Conservation (phyloP, 2,329 filamentous ascomycete genomes). For the Trichoderma semiorbis region DNA sequence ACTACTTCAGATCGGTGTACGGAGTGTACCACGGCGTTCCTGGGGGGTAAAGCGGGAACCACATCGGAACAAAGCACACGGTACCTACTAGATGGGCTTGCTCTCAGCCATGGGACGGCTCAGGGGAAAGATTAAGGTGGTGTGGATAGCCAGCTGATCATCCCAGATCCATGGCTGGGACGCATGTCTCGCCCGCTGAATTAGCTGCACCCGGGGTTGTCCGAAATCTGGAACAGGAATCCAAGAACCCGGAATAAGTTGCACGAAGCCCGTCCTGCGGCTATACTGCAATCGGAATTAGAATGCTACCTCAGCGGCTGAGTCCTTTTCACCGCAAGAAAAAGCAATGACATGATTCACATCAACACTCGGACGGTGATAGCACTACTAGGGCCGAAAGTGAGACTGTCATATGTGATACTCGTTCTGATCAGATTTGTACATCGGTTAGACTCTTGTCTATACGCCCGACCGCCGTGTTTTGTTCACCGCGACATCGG, state of each 20-base stretch:
- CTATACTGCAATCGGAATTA: neutral
- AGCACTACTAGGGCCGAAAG: neutral
- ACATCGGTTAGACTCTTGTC: neutral
- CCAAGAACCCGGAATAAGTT: constrained; percentile 7
- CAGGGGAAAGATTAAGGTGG: neutral
- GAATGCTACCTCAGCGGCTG: neutral
- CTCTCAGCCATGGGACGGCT: neutral
- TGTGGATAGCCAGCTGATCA: neutral
- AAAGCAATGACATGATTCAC: neutral
- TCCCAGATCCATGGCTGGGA: neutral
- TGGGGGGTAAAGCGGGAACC: neutral
- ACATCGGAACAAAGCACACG: neutral
- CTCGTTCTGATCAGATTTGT: neutral
- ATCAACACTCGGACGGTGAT: neutral
- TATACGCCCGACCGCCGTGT: neutral
- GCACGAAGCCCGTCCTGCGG: neutral
- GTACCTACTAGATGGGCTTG: neutral
- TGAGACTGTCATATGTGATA: neutral
- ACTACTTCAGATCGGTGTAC: neutral
- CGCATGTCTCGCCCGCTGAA: neutral
- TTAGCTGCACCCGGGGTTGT: neutral
- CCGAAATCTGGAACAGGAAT: neutral
- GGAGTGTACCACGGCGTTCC: neutral
- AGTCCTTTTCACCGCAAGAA: neutral
- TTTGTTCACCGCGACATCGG: neutral